Base-by-base conservation (phyloP, 495 filamentous ascomycete species). In the Penicillium lagena region DNA sequence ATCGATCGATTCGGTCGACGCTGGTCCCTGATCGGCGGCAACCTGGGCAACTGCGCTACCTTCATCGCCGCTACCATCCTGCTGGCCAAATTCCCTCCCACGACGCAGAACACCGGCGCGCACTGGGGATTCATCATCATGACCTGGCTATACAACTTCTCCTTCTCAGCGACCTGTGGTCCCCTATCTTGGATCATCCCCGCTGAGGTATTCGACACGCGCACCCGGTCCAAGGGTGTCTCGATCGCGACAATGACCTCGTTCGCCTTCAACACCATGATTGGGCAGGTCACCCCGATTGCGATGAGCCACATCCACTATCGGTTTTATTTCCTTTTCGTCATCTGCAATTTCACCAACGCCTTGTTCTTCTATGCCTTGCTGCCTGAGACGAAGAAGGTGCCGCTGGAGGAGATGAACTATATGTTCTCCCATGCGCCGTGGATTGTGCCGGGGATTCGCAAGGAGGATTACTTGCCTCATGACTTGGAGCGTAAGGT, bases 191-290 rank as follows among this genome's bases (percentile, higher is more conserved):
- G 70, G 81, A 83, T 86, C 46, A 81, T 86, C 42, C 81, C 82
- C 0, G 80, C 82, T 12, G 82, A 86, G 50, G 78, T 86, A 12
- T 86, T 86, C 62, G 81, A 86, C 56, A 85, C 80, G 4, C 72
- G 76, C 34, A 86, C 81, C 2, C 74, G 82, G 13, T 64, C 76
- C 14, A 83, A 83, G 58, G 81, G 80, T 51, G 81, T 86, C 2
- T 81, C 78, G 1, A 74, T 86, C 47, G 80, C 80, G 2, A 80
- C 78, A 3, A 82, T 85, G 79, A 68, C 62, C 27, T 75, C 70
- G 30, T 85, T 81, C 54, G 81, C 80, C 6, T 85, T 86, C 67
- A 86, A 86, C 64, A 86, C 82, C 9, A 78, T 86, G 72, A 86
- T 86, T 43, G 80, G 82, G 0, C 82, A 86, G 53, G 70, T 85